A percentile compares a stretch with the other conserved stretches of the same genome.
Conservation (phyloP, 768 basidiomycete genomes). For the Auriscalpium orientale region DNA sequence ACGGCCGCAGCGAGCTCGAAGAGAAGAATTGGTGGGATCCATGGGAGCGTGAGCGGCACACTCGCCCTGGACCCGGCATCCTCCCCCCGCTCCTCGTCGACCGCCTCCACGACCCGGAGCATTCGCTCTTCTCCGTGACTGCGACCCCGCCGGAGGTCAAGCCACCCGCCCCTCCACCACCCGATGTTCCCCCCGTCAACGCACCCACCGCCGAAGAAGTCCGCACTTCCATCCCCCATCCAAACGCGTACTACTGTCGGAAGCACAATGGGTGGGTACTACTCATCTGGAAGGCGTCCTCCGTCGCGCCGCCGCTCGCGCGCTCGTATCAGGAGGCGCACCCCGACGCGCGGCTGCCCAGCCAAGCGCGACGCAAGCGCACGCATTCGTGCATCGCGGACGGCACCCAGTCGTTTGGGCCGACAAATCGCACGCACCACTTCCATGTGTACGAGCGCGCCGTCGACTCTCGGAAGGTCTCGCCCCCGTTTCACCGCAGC, state of each 20-base stretch:
- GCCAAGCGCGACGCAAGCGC: constrained; percentile 40
- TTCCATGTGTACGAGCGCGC: constrained; percentile 71
- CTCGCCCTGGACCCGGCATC: constrained; percentile 65
- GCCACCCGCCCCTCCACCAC: constrained; percentile 17
- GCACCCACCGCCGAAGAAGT: constrained; percentile 57
- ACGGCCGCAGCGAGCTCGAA: constrained; percentile 52
- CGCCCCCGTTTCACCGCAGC: constrained; percentile 47
- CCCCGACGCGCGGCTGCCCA: constrained; percentile 42
- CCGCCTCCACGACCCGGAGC: constrained; percentile 62
- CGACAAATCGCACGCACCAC: constrained; percentile 64
- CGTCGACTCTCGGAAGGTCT: constrained; percentile 61
- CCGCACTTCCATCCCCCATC: constrained; percentile 67
- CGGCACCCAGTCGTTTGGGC: constrained; percentile 37
- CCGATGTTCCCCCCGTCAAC: constrained; percentile 15
- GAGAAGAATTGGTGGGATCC: constrained; percentile 68
- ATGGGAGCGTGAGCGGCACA: constrained; percentile 32
- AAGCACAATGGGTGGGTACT: constrained; percentile 82
- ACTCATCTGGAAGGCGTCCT: constrained; percentile 59
- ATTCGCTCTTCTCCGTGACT: constrained; percentile 60
- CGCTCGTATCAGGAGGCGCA: constrained; percentile 37
- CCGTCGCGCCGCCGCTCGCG: constrained; percentile 53
- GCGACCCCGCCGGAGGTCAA: constrained; percentile 28
- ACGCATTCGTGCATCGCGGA: constrained; percentile 47
- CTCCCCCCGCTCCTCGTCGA: constrained; percentile 63
- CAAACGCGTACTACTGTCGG: constrained; percentile 76